These are phyloP conservation scores for Cryptosporidium xiaoi DNA, from an alignment of 169 alveolate genomes.

Conservation along the genomic window DNA sequence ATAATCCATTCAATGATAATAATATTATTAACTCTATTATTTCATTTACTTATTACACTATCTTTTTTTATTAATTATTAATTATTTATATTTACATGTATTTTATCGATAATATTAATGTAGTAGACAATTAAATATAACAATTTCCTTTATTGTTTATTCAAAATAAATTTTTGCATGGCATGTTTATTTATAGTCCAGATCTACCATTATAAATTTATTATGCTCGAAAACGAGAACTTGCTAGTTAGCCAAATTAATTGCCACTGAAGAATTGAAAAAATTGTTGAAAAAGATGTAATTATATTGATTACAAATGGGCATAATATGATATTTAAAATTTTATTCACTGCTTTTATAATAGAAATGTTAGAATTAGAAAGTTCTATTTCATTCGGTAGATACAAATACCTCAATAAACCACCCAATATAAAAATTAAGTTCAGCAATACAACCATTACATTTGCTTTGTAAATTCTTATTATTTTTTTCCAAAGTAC, in stretches of 20 bases:
- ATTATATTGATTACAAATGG: slow-evolving; percentile 37
- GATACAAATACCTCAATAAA: slow-evolving; percentile 30
- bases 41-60: not conserved
- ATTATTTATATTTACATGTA: not conserved
- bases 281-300: slow-evolving; percentile 52
- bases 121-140: not conserved
- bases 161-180: slow-evolving; percentile 4
- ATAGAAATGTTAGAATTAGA: slow-evolving; percentile 22
- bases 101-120: not conserved
- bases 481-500: slow-evolving; percentile 12
- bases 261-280: slow-evolving; percentile 56
- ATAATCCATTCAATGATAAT: no score
- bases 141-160: not conserved
- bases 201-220: slow-evolving; percentile 72
- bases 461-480: slow-evolving; percentile 29
- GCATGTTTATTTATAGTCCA: slow-evolving; percentile 57
- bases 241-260: slow-evolving; percentile 46
- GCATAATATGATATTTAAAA: slow-evolving; percentile 10
- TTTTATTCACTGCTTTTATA: slow-evolving; percentile 32
- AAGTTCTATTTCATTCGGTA: slow-evolving; percentile 35
- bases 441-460: slow-evolving; percentile 31
- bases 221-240: slow-evolving; percentile 65
- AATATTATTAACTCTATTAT: no score
- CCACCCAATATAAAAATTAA: slow-evolving; percentile 46
- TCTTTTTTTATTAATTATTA: not conserved